Percentiles rank a stretch among this genome's conserved stretches.
These are phyloP conservation scores for Heliamphora exappendiculata DNA, from an alignment of 148 eudicot genomes.

Conservation along the genomic window DNA sequence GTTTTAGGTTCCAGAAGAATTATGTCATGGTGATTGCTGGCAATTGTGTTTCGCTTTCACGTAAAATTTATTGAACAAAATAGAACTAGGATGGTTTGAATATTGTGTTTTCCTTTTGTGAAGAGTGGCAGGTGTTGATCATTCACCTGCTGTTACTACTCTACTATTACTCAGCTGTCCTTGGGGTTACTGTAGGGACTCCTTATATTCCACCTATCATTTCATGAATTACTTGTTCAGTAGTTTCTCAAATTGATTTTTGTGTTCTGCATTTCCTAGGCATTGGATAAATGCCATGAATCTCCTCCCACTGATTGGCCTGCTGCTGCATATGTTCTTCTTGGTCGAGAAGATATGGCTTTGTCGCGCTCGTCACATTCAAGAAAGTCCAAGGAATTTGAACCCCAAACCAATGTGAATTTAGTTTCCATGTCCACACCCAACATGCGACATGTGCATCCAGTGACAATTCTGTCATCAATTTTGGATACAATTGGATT, in stretches of 20 bases:
- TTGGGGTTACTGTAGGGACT: background rate
- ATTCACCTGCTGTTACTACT: background rate
- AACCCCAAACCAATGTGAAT: conserved; percentile 46
- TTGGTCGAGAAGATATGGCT: conserved; percentile 96
- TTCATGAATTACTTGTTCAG: background rate
- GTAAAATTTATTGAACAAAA: background rate
- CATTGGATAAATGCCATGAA: conserved; percentile 87
- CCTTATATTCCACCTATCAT: background rate
- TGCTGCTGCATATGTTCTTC: conserved; percentile 92
- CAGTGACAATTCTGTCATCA: conserved; percentile 76
- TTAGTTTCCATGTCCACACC: conserved; percentile 82
- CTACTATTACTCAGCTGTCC: background rate
- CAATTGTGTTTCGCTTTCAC: background rate
- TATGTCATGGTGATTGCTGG: background rate
- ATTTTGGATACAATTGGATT: conserved; percentile 52
- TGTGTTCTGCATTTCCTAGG: conserved; percentile 32
- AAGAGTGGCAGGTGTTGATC: background rate
- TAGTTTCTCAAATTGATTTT: background rate
- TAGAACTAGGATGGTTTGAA: background rate
- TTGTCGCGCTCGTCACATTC: conserved; percentile 49
- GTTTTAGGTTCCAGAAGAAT: background rate
- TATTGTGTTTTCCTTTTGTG: background rate
- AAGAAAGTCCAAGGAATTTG: conserved; percentile 45
- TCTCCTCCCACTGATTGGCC: conserved; percentile 98
- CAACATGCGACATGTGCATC: conserved; percentile 83